These are phyloP conservation scores for Pythium sukuiense DNA, from an alignment of 352 stramenopile genomes.

Conservation along the genomic window DNA sequence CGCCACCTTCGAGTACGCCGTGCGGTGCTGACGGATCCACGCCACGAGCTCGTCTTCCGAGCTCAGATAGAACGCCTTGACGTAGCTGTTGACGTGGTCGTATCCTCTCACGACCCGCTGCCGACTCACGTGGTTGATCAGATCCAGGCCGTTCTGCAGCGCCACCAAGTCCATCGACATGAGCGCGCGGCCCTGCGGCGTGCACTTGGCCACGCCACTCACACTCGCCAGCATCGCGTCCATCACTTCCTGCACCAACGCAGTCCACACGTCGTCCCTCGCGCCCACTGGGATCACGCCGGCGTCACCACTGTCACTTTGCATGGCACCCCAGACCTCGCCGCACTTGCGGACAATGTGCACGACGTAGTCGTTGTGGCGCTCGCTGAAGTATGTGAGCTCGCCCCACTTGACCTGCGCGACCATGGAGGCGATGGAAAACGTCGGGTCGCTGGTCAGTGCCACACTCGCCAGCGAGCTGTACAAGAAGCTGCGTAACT, in stretches of 20 bases:
- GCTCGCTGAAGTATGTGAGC: slow-evolving; percentile 61
- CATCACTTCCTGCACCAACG: slow-evolving; percentile 85
- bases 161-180: slow-evolving; percentile 97
- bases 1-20: slow-evolving; percentile 55
- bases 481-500: slow-evolving; percentile 73
- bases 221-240: slow-evolving; percentile 92
- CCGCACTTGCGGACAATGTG: slow-evolving; percentile 78
- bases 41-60: slow-evolving; percentile 70
- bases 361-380: slow-evolving; percentile 81
- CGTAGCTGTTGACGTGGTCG: slow-evolving; percentile 77
- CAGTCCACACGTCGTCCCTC: slow-evolving; percentile 75
- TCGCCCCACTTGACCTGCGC: slow-evolving; percentile 57
- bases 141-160: slow-evolving; percentile 78
- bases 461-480: slow-evolving; percentile 40
- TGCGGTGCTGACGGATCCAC: slow-evolving; percentile 77
- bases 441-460: slow-evolving; percentile 40
- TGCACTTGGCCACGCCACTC: slow-evolving; percentile 86
- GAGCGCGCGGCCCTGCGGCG: slow-evolving; percentile 92
- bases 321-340: slow-evolving; percentile 70
- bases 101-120: slow-evolving; percentile 44
- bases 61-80: slow-evolving; percentile 91
- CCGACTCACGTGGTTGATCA: slow-evolving; percentile 79
- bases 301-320: slow-evolving; percentile 53
- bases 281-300: slow-evolving; percentile 65
- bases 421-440: slow-evolving; percentile 44